These are phyloP conservation scores for Hyphopichia pseudoburtonii DNA, from an alignment of 1,139 yeast genomes.

Conservation along the genomic window DNA sequence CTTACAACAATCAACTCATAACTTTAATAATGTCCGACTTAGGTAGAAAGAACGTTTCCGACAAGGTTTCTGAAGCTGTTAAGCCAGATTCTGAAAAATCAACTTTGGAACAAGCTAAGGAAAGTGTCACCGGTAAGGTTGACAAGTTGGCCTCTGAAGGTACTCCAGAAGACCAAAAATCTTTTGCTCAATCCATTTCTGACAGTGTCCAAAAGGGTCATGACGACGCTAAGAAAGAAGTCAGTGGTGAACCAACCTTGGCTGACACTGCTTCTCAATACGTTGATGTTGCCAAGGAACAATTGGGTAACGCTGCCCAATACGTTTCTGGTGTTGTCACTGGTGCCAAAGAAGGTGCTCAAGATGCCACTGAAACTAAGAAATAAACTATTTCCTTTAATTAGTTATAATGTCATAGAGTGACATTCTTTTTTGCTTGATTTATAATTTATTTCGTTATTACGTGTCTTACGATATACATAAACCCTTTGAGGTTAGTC, in stretches of 20 bases:
- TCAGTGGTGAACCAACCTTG: constrained; percentile 28
- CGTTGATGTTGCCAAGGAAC: constrained; percentile 62
- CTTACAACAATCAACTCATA: constrained; percentile 5
- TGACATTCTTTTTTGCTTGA: neutral
- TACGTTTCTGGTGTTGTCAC: constrained; percentile 57
- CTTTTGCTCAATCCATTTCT: constrained; percentile 62
- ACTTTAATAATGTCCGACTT: constrained; percentile 59
- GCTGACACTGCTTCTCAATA: constrained; percentile 61
- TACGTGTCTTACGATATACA: neutral
- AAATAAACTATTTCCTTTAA: constrained; percentile 14
- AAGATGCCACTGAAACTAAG: constrained; percentile 28
- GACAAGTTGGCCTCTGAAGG: constrained; percentile 62
- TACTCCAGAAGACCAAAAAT: constrained; percentile 67
- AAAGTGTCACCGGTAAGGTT: constrained; percentile 59
- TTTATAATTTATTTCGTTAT: neutral
- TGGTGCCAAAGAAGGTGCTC: constrained; percentile 62
- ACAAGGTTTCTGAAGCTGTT: constrained; percentile 63
- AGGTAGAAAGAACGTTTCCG: constrained; percentile 74
- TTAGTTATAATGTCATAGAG: neutral
- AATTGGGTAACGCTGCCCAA: constrained; percentile 60
- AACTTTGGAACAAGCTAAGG: constrained; percentile 66
- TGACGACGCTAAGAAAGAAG: constrained; percentile 46
- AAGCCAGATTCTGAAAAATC: constrained; percentile 77
- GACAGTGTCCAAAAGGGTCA: constrained; percentile 54
- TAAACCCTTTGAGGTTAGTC: too few relatives aligned